Evolutionary conservation across 116 monocot species (phyloP).

Genomic region (Dioscorea cayenensis): DNA sequence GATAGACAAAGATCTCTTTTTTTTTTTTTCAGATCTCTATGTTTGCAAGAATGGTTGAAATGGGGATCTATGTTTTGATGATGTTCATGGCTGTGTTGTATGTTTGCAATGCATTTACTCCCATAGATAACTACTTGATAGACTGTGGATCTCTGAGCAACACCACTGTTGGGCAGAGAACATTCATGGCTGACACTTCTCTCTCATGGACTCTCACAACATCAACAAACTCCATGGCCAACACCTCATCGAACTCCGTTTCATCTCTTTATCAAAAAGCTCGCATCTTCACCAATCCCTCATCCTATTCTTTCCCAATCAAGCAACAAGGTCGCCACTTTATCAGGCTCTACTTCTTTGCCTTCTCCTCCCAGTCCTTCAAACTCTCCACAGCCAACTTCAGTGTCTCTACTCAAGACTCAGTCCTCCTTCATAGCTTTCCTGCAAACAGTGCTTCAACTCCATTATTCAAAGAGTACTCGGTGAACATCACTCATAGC

Average conservation of each 20-base stretch:
- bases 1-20: background rate
- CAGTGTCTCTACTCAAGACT: conserved; percentile 21
- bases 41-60: background rate
- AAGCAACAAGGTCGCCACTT: conserved; percentile 17
- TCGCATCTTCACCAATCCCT: conserved; percentile 26
- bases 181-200: conserved; percentile 11
- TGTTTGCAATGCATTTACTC: conserved; percentile 3
- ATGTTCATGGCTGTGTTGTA: background rate
- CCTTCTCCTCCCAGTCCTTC: conserved; percentile 2
- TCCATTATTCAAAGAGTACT: conserved; percentile 17
- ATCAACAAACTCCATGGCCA: background rate
- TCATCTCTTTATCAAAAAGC: conserved; percentile 20
- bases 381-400: conserved; percentile 26
- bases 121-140: conserved; percentile 34
- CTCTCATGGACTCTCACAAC: background rate
- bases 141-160: conserved; percentile 24
- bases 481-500: background rate
- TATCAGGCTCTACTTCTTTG: conserved; percentile 34
- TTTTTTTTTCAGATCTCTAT: background rate
- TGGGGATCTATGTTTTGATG: background rate
- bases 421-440: conserved; percentile 21
- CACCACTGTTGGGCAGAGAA: background rate
- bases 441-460: background rate
- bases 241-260: conserved; percentile 2
- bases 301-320: conserved; percentile 27